These are phyloP conservation scores for Hypomontagnella monticulosa DNA, from an alignment of 495 filamentous ascomycete genomes.

Conservation along the genomic window DNA sequence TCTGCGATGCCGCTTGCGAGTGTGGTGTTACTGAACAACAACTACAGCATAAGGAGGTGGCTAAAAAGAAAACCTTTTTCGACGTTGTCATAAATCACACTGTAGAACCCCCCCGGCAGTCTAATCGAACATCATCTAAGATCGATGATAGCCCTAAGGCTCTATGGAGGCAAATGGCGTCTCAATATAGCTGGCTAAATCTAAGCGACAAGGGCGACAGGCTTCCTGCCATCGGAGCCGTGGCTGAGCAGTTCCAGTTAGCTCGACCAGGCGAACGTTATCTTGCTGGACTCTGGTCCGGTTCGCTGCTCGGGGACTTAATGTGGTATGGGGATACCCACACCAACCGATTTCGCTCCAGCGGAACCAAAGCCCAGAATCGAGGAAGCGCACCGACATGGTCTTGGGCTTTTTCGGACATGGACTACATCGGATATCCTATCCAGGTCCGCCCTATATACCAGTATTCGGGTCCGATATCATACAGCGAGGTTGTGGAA, in stretches of 20 bases:
- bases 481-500: background rate
- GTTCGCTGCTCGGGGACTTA: background rate
- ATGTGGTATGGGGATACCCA: background rate
- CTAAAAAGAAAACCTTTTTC: too few species aligned
- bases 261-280: background rate
- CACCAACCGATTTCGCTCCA: background rate
- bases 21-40: too few species aligned
- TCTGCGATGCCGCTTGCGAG: background rate
- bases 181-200: too few species aligned
- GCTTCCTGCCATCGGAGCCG: slow-evolving; percentile 8
- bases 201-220: slow-evolving; percentile 1
- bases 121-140: too few species aligned
- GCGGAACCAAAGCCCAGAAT: background rate
- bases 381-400: background rate
- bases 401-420: too few species aligned
- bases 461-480: background rate
- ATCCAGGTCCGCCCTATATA: background rate
- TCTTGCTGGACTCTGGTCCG: slow-evolving; percentile 13
- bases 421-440: too few species aligned
- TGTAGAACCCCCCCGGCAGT: too few species aligned
- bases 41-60: too few species aligned
- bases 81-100: too few species aligned
- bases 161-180: too few species aligned
- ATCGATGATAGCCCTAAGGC: too few species aligned
- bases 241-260: slow-evolving; percentile 2